Evolutionary conservation across 441 rosid genomes (phyloP), one percentile per base, ranked within the genome.

Genomic region (Daphne laureola): DNA sequence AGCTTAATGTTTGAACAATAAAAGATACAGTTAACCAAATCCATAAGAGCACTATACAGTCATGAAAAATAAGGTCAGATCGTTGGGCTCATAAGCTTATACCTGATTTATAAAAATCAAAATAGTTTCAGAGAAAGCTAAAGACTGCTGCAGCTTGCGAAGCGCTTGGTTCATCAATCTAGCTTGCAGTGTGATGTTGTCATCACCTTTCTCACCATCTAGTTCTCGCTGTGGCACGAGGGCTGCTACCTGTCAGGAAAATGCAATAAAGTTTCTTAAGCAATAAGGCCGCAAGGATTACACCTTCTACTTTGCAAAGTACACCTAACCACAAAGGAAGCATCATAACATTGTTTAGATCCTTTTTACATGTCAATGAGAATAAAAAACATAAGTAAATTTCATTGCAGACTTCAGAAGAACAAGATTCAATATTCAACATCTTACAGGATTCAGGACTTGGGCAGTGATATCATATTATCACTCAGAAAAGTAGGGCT

Each of bases 151-250:
- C 66, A 93, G 59, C 68, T 93, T 93, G 67, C 96, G 95, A 54
- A 93, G 92, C 14, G 97, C 97, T 74, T 90, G 97, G 69, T 95
- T 90, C 99, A 93, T 93, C 70, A 93, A 70, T 68, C 99, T 84
- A 53, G 98, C 97, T 79, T 89, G 97, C 96, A 92, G 74, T 66
- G 98, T 96, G 94, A 92, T 89, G 73, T 93, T 96, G 54, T 96
- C 99, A 73, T 93, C 96, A 57, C 98, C 98, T 96, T 89, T 93
- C 86, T 89, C 97, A 0, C 98, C 97, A 23, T 93, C 98, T 23
- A 93, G 98, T 73, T 93, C 97, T 67, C 90, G 72, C 79, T 85
- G 84, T 54, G 98, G 98, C 68, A 93, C 98, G 65, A 93, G 94
- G 15, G 98, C 96, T 62, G 98, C 98, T 11, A 93, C 98, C 98